A percentile compares a stretch with the other conserved stretches of the same genome.
Evolutionary conservation across 164 flowering plant species (phyloP).

Genomic region (Tetrastigma voinierianum): DNA sequence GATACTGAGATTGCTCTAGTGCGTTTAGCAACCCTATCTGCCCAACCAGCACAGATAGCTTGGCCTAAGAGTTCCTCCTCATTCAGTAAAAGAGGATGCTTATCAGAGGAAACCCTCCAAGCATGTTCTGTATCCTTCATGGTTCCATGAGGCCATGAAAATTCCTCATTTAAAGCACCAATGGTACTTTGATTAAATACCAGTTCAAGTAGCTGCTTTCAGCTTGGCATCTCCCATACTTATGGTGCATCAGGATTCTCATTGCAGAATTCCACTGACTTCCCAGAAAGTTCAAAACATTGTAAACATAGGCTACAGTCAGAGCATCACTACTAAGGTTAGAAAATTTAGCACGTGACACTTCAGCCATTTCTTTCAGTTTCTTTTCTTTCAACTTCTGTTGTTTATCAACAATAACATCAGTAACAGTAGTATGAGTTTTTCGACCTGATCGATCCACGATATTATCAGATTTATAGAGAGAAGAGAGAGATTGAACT

Average conservation of each 20-base stretch:
- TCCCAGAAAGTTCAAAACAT: slow-evolving; percentile 64
- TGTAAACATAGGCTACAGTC: slow-evolving; percentile 76
- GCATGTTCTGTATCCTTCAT: slow-evolving; percentile 61
- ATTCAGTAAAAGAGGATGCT: slow-evolving; percentile 45
- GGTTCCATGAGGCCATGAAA: slow-evolving; percentile 69
- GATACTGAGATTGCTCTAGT: slow-evolving; percentile 30
- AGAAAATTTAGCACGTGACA: slow-evolving; percentile 57
- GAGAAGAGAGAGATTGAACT: too few relatives aligned
- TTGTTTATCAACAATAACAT: slow-evolving; percentile 24
- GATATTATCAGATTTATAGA: too few relatives aligned
- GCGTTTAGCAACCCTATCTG: slow-evolving; percentile 84
- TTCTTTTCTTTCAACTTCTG: slow-evolving; percentile 59
- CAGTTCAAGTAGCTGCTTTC: slow-evolving; percentile 72
- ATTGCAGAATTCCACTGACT: slow-evolving; percentile 57
- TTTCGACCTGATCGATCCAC: slow-evolving; percentile 31
- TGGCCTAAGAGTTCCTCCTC: slow-evolving; percentile 81
- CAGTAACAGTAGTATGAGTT: slow-evolving; percentile 7
- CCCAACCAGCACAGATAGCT: slow-evolving; percentile 99
- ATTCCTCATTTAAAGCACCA: slow-evolving; percentile 36
- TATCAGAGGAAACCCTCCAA: slow-evolving; percentile 60
- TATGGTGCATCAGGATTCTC: slow-evolving; percentile 62
- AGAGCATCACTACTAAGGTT: slow-evolving; percentile 88
- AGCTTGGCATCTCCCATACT: slow-evolving; percentile 98
- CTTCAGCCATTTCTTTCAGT: slow-evolving; percentile 50
- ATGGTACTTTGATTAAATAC: slow-evolving; percentile 45